Percentiles rank a stretch among this genome's conserved stretches.
Conservation (phyloP, 208 protist genomes). For the Wallacemonas sp. region DNA sequence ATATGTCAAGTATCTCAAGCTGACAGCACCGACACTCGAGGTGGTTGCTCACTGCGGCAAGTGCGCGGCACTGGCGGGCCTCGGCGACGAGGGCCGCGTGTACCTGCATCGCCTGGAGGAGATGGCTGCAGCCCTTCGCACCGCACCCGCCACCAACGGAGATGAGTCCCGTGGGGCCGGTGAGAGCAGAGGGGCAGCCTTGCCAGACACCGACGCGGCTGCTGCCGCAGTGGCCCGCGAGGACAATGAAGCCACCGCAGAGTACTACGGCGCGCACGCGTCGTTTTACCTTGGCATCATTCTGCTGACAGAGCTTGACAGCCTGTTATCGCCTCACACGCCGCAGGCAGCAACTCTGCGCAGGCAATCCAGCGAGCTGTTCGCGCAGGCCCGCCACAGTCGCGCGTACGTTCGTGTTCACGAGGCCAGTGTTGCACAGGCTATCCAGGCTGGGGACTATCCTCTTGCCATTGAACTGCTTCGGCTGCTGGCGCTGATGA, state of each 20-base stretch:
- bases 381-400: constrained; percentile 37
- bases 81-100: constrained; percentile 38
- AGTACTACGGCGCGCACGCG: constrained; percentile 72
- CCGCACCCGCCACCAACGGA: not conserved
- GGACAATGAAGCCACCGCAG: constrained; percentile 11
- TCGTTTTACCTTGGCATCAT: constrained; percentile 80
- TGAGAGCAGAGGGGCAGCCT: constrained; percentile 9
- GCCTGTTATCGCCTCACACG: not conserved
- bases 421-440: constrained; percentile 50
- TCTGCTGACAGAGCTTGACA: constrained; percentile 9
- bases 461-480: constrained; percentile 62
- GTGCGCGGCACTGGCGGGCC: constrained; percentile 75
- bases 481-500: constrained; percentile 53
- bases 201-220: not conserved
- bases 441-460: constrained; percentile 49
- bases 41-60: constrained; percentile 79
- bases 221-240: constrained; percentile 13
- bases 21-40: constrained; percentile 58
- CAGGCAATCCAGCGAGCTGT: constrained; percentile 39
- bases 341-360: constrained; percentile 15
- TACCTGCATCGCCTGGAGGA: constrained; percentile 48
- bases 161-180: constrained; percentile 8
- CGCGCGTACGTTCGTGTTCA: constrained; percentile 54
- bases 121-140: constrained; percentile 23
- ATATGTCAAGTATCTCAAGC: constrained; percentile 84